Evolutionary conservation across 2,329 filamentous ascomycete species (phyloP).

Genomic region (Ophiostoma pallidulum): DNA sequence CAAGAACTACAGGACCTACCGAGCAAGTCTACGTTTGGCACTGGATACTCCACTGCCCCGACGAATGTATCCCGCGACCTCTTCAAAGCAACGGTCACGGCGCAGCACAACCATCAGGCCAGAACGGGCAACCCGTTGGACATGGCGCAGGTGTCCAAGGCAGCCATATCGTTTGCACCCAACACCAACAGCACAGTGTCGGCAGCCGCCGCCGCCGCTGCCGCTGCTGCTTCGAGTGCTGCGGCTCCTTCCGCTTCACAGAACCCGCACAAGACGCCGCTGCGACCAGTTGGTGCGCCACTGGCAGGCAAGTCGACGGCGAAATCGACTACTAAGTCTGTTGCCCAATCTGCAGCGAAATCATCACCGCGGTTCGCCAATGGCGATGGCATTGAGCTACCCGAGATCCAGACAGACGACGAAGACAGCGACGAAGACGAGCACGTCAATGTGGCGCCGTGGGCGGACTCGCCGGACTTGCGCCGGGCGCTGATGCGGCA

Average conservation of each 20-base stretch:
- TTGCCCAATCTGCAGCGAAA: slow-evolving; percentile 47
- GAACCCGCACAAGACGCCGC: slow-evolving; percentile 57
- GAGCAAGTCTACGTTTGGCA: slow-evolving; percentile 50
- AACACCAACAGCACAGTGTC: slow-evolving; percentile 25
- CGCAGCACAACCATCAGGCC: slow-evolving; percentile 55
- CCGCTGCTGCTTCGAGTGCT: neutral
- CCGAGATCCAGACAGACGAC: slow-evolving; percentile 91
- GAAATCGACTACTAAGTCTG: slow-evolving; percentile 51
- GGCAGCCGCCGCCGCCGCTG: slow-evolving; percentile 6
- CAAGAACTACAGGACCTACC: slow-evolving; percentile 42
- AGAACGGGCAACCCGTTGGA: slow-evolving; percentile 64
- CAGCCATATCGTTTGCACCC: slow-evolving; percentile 81
- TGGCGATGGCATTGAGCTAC: slow-evolving; percentile 82
- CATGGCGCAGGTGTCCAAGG: slow-evolving; percentile 80
- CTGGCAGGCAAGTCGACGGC: slow-evolving; percentile 40
- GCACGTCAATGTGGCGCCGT: slow-evolving; percentile 53
- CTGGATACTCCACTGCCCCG: slow-evolving; percentile 52
- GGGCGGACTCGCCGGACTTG: slow-evolving; percentile 83
- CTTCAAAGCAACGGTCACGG: slow-evolving; percentile 57
- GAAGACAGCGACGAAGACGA: slow-evolving; percentile 54
- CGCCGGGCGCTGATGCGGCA: slow-evolving; percentile 67
- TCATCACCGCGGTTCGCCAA: slow-evolving; percentile 81
- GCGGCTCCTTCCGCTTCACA: neutral
- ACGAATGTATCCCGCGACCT: slow-evolving; percentile 45
- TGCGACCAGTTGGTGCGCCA: slow-evolving; percentile 39